A percentile compares a stretch with the other conserved stretches of the same genome.
phyloP scores from a whole-genome alignment of 208 protist genomes.

The Herpetomonas samuelpessoai region DNA sequence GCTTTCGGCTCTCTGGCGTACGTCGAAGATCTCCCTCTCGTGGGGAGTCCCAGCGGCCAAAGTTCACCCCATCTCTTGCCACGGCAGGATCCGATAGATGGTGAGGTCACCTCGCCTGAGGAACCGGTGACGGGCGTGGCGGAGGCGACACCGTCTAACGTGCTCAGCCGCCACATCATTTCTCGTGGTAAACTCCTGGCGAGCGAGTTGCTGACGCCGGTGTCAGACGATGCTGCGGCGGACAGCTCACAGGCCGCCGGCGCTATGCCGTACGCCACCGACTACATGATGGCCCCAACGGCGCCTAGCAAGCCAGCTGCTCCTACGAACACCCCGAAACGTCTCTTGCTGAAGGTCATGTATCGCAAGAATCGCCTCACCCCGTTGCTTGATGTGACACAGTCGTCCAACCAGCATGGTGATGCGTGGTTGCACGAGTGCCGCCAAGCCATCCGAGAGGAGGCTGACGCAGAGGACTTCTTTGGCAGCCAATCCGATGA shows the following conservation, averaged over 20 bases:
- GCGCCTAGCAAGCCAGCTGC: neutral
- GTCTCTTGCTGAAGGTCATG: neutral
- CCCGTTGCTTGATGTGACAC: neutral
- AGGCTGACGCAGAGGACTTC: neutral
- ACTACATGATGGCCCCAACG: neutral
- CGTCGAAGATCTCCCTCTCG: conserved; percentile 15
- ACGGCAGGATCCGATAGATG: too few species aligned
- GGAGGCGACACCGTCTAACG: neutral
- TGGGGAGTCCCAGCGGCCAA: neutral
- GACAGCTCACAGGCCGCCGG: neutral
- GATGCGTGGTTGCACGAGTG: neutral
- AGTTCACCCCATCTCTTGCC: neutral
- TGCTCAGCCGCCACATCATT: neutral
- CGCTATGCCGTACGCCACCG: neutral
- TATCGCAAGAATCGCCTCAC: neutral
- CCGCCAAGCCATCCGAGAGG: neutral
- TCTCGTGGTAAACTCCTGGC: neutral
- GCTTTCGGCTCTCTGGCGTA: conserved; percentile 6
- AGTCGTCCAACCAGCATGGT: neutral
- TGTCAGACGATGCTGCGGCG: neutral
- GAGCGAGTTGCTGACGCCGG: neutral
- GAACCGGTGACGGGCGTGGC: neutral
- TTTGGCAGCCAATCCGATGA: neutral
- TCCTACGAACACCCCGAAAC: neutral
- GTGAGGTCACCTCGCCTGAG: neutral